Evolutionary conservation across 2,329 filamentous ascomycete genomes (phyloP).

Genomic region (Trichophyton verrucosum): DNA sequence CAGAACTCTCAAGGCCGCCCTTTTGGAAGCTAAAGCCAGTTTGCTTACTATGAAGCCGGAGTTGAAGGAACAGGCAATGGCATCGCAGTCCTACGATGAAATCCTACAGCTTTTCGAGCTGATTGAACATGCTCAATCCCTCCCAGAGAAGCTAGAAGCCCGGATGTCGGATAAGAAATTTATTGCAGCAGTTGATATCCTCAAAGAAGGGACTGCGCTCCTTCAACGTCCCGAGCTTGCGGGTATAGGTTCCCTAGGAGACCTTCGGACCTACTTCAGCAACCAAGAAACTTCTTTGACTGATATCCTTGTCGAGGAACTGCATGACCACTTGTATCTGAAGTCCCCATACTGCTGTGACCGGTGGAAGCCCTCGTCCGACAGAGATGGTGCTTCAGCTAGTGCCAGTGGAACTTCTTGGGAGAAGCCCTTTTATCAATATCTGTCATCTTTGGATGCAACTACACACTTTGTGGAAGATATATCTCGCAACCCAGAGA

Average conservation of each 20-base stretch:
- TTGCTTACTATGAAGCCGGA: conserved; percentile 80
- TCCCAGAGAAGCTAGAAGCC: conserved; percentile 86
- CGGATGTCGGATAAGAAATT: conserved; percentile 95
- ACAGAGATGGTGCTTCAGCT: conserved; percentile 23
- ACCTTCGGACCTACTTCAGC: conserved; percentile 73
- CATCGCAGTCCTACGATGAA: conserved; percentile 81
- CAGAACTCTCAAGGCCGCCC: conserved; percentile 66
- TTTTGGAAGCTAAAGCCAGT: conserved; percentile 66
- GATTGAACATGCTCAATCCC: conserved; percentile 73
- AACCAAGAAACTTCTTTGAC: conserved; percentile 89
- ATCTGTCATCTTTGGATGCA: conserved; percentile 46
- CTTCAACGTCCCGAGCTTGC: conserved; percentile 81
- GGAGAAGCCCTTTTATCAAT: conserved; percentile 44
- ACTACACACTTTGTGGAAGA: conserved; percentile 60
- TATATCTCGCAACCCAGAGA: conserved; percentile 81
- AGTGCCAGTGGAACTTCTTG: conserved; percentile 28
- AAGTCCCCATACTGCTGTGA: conserved; percentile 97
- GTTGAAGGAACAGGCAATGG: conserved; percentile 73
- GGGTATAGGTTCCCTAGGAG: conserved; percentile 74
- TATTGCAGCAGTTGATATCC: conserved; percentile 76
- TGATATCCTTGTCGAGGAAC: conserved; percentile 91
- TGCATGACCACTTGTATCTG: conserved; percentile 93
- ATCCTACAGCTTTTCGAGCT: conserved; percentile 72
- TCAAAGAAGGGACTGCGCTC: conserved; percentile 74
- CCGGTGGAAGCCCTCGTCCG: conserved; percentile 67